phyloP scores from a whole-genome alignment of 805 yeast genomes.

The Nakazawaea ernobii region DNA sequence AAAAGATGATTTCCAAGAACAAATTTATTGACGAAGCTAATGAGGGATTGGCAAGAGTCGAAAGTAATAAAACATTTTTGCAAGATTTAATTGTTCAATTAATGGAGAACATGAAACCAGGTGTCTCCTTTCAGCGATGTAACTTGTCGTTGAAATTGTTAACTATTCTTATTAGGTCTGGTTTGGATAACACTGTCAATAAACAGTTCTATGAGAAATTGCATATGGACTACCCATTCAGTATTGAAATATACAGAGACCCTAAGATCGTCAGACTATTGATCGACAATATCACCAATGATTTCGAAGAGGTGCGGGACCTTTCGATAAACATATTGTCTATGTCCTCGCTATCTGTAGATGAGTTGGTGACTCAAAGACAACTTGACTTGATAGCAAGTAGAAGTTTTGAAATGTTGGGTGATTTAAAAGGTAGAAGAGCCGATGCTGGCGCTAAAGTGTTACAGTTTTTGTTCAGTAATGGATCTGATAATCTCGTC shows the following conservation, averaged over 20 bases:
- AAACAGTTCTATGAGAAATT: conserved; percentile 33
- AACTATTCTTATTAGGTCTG: conserved; percentile 41
- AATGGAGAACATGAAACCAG: conserved; percentile 41
- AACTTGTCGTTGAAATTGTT: conserved; percentile 46
- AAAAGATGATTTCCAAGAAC: conserved; percentile 31
- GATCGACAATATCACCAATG: conserved; percentile 58
- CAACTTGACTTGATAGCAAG: conserved; percentile 16
- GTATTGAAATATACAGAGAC: conserved; percentile 34
- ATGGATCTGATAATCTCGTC: conserved; percentile 15
- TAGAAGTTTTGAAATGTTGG: conserved; percentile 24
- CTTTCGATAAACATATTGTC: conserved; percentile 39
- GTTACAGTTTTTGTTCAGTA: conserved; percentile 42
- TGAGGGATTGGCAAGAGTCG: conserved; percentile 23
- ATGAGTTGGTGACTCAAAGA: conserved; percentile 15
- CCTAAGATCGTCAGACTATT: conserved; percentile 38
- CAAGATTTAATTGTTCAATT: conserved; percentile 30
- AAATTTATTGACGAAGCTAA: conserved; percentile 35
- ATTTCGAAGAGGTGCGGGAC: conserved; percentile 73
- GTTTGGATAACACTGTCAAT: conserved; percentile 45
- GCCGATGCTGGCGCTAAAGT: conserved; percentile 79
- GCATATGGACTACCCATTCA: conserved; percentile 43
- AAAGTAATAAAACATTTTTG: conserved; percentile 33
- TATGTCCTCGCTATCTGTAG: conserved; percentile 33
- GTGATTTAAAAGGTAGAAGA: conserved; percentile 48
- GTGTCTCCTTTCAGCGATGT: conserved; percentile 49